These are phyloP conservation scores for baker's yeast (Saccharomyces cerevisiae) DNA, from an alignment of 805 yeast species.

Conservation along the genomic window DNA sequence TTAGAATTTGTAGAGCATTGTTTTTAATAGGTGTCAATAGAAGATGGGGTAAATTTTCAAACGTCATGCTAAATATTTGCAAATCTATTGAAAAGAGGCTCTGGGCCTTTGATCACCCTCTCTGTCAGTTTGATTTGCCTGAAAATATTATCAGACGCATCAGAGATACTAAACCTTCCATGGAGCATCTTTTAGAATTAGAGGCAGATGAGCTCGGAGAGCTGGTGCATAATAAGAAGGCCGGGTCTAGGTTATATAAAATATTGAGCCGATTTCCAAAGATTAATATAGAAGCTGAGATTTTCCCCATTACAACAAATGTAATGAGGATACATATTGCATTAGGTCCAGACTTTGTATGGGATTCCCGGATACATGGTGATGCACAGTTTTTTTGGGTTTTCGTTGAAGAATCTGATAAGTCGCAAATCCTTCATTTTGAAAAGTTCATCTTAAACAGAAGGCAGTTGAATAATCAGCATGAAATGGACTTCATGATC, in stretches of 20 bases:
- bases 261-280: conserved; percentile 67
- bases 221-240: conserved; percentile 68
- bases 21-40: conserved; percentile 81
- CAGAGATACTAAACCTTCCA: conserved; percentile 54
- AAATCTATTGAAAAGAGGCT: conserved; percentile 74
- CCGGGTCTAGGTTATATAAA: conserved; percentile 58
- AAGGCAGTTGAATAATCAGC: conserved; percentile 44
- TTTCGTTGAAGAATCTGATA: conserved; percentile 78
- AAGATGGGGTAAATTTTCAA: conserved; percentile 81
- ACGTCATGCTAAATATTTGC: conserved; percentile 69
- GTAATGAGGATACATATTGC: conserved; percentile 75
- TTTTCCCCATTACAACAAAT: conserved; percentile 79
- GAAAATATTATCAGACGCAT: conserved; percentile 54
- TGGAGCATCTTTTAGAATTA: conserved; percentile 69
- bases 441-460: conserved; percentile 68
- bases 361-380: conserved; percentile 82
- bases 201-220: conserved; percentile 76
- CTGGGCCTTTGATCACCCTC: conserved; percentile 89
- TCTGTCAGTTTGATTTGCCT: conserved; percentile 78
- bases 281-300: conserved; percentile 65
- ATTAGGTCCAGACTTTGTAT: conserved; percentile 67
- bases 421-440: conserved; percentile 64
- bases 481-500: conserved; percentile 84
- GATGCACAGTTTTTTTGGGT: conserved; percentile 85
- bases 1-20: conserved; percentile 86